Percentiles rank a stretch among this genome's conserved stretches.
These are phyloP conservation scores for Talaromyces sp. DNA, from an alignment of 2,329 filamentous ascomycete genomes.

Conservation along the genomic window DNA sequence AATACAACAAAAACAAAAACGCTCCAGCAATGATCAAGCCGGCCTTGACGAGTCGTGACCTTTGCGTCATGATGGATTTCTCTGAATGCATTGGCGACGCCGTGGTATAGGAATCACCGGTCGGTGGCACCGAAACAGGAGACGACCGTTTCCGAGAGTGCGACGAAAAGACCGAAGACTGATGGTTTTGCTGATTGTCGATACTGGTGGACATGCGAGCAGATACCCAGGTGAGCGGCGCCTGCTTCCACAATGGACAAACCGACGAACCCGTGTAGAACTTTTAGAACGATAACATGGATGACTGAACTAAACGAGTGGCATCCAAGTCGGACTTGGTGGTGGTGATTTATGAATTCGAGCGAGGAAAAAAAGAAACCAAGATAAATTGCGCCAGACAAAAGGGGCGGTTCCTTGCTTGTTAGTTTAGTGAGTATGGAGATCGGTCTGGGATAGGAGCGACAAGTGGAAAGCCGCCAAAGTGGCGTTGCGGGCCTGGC, in stretches of 20 bases:
- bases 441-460: background rate
- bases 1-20: constrained; percentile 57
- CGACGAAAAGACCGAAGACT: constrained; percentile 52
- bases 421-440: background rate
- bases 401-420: constrained; percentile 13
- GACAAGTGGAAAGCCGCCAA: background rate
- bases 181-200: constrained; percentile 50
- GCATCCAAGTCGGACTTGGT: constrained; percentile 11
- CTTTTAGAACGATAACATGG: background rate
- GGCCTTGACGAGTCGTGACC: constrained; percentile 61
- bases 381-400: background rate
- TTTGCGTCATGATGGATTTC: constrained; percentile 58
- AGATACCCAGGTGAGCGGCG: constrained; percentile 21
- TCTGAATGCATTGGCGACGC: constrained; percentile 35
- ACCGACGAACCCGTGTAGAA: background rate
- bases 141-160: constrained; percentile 54
- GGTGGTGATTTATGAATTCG: background rate
- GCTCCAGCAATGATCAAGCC: constrained; percentile 60
- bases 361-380: background rate
- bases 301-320: constrained; percentile 8
- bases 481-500: constrained; percentile 4
- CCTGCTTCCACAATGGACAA: constrained; percentile 7
- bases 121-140: constrained; percentile 48
- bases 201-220: constrained; percentile 57
- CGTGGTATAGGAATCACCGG: constrained; percentile 49